Base-by-base conservation (phyloP, 805 yeast species). In the Myxozyma neotropica region DNA sequence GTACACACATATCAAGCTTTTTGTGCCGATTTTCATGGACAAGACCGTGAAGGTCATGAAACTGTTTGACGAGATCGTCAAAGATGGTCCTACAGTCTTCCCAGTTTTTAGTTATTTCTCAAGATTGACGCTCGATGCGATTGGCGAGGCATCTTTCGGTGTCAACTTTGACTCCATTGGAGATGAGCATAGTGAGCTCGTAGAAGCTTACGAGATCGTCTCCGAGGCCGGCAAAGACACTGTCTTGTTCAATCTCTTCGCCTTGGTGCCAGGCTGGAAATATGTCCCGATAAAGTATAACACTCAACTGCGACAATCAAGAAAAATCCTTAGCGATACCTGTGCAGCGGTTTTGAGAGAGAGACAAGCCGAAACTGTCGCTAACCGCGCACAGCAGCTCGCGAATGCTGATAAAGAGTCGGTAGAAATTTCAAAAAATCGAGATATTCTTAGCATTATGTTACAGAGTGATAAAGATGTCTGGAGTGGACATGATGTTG, bases 91-190 rank as follows among this genome's bases (percentile, higher is more conserved):
- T 21, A 27, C 39, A 5, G 49, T 51, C 10, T 23, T 60, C 39
- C 46, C 39, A 3, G 48, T 55, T 1, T 24, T 49, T 29, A 12
- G 31, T n/a, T 50, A 40, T 19, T 58, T 58, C n/a, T 39, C 60
- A 12, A 48, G 59, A 13, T 36, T 58, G 27, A 58, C 65, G 33
- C 58, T 61, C 15, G 65, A 61, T 27, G 43, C 49, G 21, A 61
- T 61, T 31, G 59, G 58, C 29, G 38, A 35, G 33, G 57, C 65
- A 8, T 26, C 55, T 12, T 58, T 61, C 27, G 63, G 59, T 8
- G 46, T 55, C 15, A 50, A 47, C 19, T 55, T 61, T 45, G 29
- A 44, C 35, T 52, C 65, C 8, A 21, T 61, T 19, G 57, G 42
- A n/a, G 56, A 58, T 17, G 51, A 36, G n/a, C 21, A 55, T 12